phyloP scores from a whole-genome alignment of 2,329 filamentous ascomycete genomes.

The Penicillium crustosum region DNA sequence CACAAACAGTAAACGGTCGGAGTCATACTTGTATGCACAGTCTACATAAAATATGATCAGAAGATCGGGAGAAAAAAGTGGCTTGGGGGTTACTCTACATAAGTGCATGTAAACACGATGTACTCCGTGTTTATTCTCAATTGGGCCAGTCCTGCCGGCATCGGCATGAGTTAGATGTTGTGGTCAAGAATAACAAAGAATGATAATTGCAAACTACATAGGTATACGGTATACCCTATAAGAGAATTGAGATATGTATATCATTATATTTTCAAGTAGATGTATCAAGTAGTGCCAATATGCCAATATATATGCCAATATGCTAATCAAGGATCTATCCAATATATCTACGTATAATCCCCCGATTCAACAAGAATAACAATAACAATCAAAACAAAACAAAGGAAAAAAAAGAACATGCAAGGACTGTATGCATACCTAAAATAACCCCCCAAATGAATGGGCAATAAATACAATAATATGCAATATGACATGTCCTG shows the following conservation, averaged over 20 bases:
- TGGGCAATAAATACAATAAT: conserved; percentile 6
- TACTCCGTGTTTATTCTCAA: neutral
- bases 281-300: neutral
- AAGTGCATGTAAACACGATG: neutral
- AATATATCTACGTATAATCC: neutral
- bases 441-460: neutral
- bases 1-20: neutral
- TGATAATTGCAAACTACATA: neutral
- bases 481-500: conserved; percentile 11
- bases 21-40: neutral
- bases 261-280: neutral
- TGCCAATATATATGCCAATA: too few species aligned
- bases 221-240: neutral
- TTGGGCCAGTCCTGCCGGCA: neutral
- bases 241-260: neutral
- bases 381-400: neutral
- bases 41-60: conserved; percentile 2
- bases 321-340: neutral
- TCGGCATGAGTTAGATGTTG: neutral
- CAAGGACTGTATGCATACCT: conserved; percentile 3
- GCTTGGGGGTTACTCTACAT: neutral
- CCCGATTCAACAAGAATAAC: neutral
- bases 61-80: neutral
- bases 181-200: neutral
- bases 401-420: neutral